phyloP scores from a whole-genome alignment of 768 basidiomycete species.

The Suillus brevipes region DNA sequence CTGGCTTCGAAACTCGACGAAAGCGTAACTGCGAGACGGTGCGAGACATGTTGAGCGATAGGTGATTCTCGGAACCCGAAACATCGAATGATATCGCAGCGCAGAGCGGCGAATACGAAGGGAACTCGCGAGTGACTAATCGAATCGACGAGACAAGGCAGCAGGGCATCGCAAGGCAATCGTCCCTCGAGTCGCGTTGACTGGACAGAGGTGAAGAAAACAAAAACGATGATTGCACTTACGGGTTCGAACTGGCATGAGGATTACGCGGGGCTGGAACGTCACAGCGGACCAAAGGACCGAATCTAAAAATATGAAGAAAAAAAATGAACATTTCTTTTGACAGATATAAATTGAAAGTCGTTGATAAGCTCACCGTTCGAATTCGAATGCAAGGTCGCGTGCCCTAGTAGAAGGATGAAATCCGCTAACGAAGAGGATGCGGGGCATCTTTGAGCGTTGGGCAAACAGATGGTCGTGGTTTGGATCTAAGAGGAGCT shows the following conservation, averaged over 20 bases:
- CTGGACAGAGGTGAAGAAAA: constrained; percentile 36
- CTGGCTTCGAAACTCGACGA: constrained; percentile 78
- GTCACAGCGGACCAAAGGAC: constrained; percentile 84
- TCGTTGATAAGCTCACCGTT: constrained; percentile 54
- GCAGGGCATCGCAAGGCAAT: constrained; percentile 22
- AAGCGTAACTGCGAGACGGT: constrained; percentile 72
- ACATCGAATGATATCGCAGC: constrained; percentile 32
- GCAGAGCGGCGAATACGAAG: constrained; percentile 29
- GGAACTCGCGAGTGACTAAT: constrained; percentile 31
- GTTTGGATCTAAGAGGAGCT: constrained; percentile 22
- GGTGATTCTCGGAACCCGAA: constrained; percentile 42
- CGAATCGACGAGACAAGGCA: constrained; percentile 30
- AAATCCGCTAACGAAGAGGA: constrained; percentile 86
- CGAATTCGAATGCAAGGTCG: constrained; percentile 85
- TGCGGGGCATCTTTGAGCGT: constrained; percentile 62
- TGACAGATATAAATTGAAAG: background rate
- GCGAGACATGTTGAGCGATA: constrained; percentile 59
- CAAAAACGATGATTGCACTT: constrained; percentile 44
- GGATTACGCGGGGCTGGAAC: constrained; percentile 86
- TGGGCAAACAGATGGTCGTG: constrained; percentile 17
- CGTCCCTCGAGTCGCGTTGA: constrained; percentile 38
- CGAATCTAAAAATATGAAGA: constrained; percentile 53
- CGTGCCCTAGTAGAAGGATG: constrained; percentile 79
- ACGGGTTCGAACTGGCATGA: constrained; percentile 76
- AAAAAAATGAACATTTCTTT: constrained; percentile 12